Evolutionary conservation across 2,329 filamentous ascomycete species (phyloP).

Genomic region (Monosporascus sp.): DNA sequence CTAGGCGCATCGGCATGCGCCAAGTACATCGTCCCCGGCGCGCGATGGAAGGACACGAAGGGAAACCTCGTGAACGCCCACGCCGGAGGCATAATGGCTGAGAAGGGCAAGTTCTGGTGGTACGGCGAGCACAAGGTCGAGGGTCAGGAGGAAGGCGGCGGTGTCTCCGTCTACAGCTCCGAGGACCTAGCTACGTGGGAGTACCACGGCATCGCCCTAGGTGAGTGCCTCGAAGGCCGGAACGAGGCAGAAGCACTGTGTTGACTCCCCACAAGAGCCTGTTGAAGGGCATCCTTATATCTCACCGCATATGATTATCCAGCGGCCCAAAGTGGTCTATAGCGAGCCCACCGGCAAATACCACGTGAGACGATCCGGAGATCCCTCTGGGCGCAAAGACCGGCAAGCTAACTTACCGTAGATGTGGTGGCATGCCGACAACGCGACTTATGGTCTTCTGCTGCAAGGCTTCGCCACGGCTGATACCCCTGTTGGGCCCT

Average conservation of each 20-base stretch:
- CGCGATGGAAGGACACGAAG: constrained; percentile 54
- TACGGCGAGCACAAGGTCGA: constrained; percentile 59
- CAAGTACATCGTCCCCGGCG: constrained; percentile 58
- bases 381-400: not conserved
- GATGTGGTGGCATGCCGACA: constrained; percentile 59
- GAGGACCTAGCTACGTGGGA: constrained; percentile 56
- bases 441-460: constrained; percentile 49
- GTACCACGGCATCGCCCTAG: constrained; percentile 50
- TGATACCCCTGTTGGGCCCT: constrained; percentile 47
- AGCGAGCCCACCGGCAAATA: constrained; percentile 50
- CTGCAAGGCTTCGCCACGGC: constrained; percentile 52
- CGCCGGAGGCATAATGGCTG: constrained; percentile 50
- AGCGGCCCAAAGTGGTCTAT: constrained; percentile 57
- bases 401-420: constrained; percentile 2
- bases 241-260: not conserved
- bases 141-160: constrained; percentile 53
- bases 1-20: constrained; percentile 22
- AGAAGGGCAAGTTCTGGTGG: constrained; percentile 52
- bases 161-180: constrained; percentile 56
- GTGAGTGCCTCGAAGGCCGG: constrained; percentile 27
- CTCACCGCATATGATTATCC: constrained; percentile 51
- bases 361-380: constrained; percentile 36
- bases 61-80: constrained; percentile 58
- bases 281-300: constrained; percentile 51
- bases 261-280: constrained; percentile 32